Percentiles rank a stretch among this genome's conserved stretches.
These are phyloP conservation scores for Erigeron canadensis DNA, from an alignment of 129 eudicot species.

Conservation along the genomic window DNA sequence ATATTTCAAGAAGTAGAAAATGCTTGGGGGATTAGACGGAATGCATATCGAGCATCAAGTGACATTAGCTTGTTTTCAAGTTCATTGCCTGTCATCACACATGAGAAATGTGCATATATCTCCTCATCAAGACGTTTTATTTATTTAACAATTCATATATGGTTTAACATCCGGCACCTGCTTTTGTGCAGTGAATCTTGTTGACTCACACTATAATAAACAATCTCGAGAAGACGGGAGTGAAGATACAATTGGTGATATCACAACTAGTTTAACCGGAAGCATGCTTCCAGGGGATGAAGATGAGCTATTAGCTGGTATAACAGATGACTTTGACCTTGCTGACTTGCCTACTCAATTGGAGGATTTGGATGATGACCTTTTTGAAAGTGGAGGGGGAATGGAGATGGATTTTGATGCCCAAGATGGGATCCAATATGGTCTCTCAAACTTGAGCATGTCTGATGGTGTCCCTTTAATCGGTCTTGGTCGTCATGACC, in stretches of 20 bases:
- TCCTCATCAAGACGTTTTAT: slow-evolving; percentile 10
- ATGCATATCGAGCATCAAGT: slow-evolving; percentile 49
- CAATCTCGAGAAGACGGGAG: slow-evolving; percentile 44
- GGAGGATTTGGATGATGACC: slow-evolving; percentile 86
- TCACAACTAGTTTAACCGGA: slow-evolving; percentile 46
- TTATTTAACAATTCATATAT: not conserved
- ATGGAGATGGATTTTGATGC: slow-evolving; percentile 75
- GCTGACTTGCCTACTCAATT: slow-evolving; percentile 62
- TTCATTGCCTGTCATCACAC: slow-evolving; percentile 75
- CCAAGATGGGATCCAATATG: slow-evolving; percentile 48
- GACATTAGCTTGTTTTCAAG: slow-evolving; percentile 81
- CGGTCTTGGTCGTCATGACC: slow-evolving; percentile 40
- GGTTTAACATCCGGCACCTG: slow-evolving; percentile 9
- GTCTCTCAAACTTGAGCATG: slow-evolving; percentile 49
- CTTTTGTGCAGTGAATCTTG: slow-evolving; percentile 48
- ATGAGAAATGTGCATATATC: slow-evolving; percentile 44
- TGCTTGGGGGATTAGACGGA: slow-evolving; percentile 52
- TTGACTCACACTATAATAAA: slow-evolving; percentile 30
- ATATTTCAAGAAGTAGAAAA: slow-evolving; percentile 45
- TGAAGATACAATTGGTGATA: slow-evolving; percentile 51
- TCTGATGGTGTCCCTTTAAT: slow-evolving; percentile 51
- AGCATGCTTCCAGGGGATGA: slow-evolving; percentile 85
- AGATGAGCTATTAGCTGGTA: slow-evolving; percentile 79
- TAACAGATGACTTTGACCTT: slow-evolving; percentile 77
- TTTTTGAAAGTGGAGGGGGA: slow-evolving; percentile 93